A percentile compares a stretch with the other conserved stretches of the same genome.
These are phyloP conservation scores for Akanthomyces uredinophilus DNA, from an alignment of 2,329 filamentous ascomycete genomes.

Conservation along the genomic window DNA sequence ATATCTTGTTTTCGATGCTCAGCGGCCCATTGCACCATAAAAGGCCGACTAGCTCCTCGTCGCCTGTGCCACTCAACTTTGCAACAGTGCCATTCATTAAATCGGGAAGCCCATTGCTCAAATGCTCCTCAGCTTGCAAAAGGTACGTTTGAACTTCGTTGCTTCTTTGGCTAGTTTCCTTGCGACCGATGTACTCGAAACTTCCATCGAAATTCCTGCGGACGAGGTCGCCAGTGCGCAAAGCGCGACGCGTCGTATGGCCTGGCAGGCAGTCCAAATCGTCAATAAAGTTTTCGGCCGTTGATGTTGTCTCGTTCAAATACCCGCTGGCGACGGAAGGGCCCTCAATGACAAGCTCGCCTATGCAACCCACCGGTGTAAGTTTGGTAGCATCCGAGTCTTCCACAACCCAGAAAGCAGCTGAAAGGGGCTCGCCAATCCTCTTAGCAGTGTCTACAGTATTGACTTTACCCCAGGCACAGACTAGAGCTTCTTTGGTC, in stretches of 20 bases:
- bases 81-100: not conserved
- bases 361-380: conserved; percentile 32
- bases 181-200: not conserved
- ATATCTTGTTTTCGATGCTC: not conserved
- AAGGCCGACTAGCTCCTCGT: not conserved
- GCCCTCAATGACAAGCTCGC: conserved; percentile 43
- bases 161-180: not conserved
- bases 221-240: not conserved
- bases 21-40: not conserved
- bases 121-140: not conserved
- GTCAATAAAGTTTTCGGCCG: conserved; percentile 2
- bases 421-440: not conserved
- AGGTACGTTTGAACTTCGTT: not conserved
- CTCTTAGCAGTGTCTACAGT: not conserved
- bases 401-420: not conserved
- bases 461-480: not conserved
- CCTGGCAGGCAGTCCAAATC: not conserved
- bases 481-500: not conserved
- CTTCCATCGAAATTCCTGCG: not conserved
- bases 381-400: not conserved
- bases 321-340: conserved; percentile 45
- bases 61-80: not conserved
- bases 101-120: not conserved
- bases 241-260: not conserved
- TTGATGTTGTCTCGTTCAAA: conserved; percentile 9